Evolutionary conservation across 495 filamentous ascomycete genomes (phyloP), one percentile per base, ranked within the genome.

Genomic region (Penicillium herquei): DNA sequence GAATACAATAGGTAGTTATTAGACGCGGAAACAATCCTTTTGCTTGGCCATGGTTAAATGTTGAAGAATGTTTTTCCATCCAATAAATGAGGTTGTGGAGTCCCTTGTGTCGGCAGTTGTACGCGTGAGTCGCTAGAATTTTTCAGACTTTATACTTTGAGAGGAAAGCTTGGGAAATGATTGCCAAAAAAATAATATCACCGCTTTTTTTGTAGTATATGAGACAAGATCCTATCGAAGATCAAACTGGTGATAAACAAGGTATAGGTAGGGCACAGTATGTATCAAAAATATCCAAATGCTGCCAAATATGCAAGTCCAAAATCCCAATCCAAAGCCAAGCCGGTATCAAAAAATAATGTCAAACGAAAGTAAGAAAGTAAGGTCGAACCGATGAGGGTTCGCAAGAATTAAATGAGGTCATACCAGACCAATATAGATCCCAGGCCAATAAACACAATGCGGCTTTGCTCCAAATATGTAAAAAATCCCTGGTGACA

Each of bases 361-460:
- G 43, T 48, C 31, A 51, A 37, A 47, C 39, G 49, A 52, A 56
- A 18, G 46, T 43, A 40, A 57, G 52, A 62, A 61, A 42, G 30
- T 45, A 49, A 59, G 18, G 31, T 58, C 49, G 58, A 60, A 56
- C 40, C 51, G 6, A 6, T 46, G 8, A 10, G 39, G 41, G 52
- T 59, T 57, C 57, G 49, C 30, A 21, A 58, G 54, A 58, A 69
- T 59, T 66, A 59, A 66, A 66, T 26, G 4, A 58, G 35, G 55
- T 66, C 58, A 35, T 64, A 66, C 62, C 60, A 45, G 49, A 62
- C 60, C 62, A 59, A 59, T 37, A 57, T 51, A 55, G 40, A 56
- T 55, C 63, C 60, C 63, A 68, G 51, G 52, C 65, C 65, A 65
- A 68, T 64, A 66, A 65, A 59, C 55, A 68, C 54, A 61, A 64